phyloP scores from a whole-genome alignment of 225 moss, liverwort and hornwort species.

The Lunularia cruciata region DNA sequence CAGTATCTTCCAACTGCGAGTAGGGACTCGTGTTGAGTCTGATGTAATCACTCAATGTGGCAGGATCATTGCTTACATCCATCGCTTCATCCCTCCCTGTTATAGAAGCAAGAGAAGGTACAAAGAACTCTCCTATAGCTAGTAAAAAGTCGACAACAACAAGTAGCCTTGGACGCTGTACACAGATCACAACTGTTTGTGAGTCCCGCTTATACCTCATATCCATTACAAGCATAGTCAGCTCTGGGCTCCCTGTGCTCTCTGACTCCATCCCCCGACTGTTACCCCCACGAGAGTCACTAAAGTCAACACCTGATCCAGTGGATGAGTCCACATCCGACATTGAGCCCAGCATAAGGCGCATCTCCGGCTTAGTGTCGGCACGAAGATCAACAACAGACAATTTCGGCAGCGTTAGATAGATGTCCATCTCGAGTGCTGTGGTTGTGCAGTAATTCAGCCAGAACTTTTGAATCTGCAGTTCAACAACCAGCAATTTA shows the following conservation, averaged over 20 bases:
- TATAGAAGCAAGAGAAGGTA: constrained; percentile 78
- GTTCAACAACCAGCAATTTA: constrained; percentile 3
- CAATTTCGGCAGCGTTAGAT: constrained; percentile 75
- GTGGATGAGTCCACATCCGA: constrained; percentile 67
- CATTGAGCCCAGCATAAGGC: constrained; percentile 95
- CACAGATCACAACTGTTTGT: constrained; percentile 82
- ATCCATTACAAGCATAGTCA: constrained; percentile 97
- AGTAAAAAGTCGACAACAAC: constrained; percentile 95
- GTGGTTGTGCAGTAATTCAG: constrained; percentile 86
- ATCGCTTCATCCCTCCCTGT: constrained; percentile 63
- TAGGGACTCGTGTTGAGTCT: constrained; percentile 55
- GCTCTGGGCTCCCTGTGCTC: constrained; percentile 45
- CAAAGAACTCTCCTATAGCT: constrained; percentile 84
- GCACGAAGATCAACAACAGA: constrained; percentile 89
- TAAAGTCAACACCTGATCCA: constrained; percentile 24
- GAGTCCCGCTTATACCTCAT: constrained; percentile 77
- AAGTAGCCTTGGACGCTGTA: constrained; percentile 89
- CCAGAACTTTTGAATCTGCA: constrained; percentile 95
- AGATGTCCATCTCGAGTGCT: constrained; percentile 72
- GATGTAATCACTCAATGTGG: constrained; percentile 59
- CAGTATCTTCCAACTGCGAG: constrained; percentile 61
- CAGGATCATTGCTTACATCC: constrained; percentile 53
- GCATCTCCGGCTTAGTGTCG: constrained; percentile 96
- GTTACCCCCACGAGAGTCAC: constrained; percentile 21
- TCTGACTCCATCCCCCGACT: constrained; percentile 36